These are phyloP conservation scores for Carex kokanica DNA, from an alignment of 176 grass and related monocot genomes.

Conservation along the genomic window DNA sequence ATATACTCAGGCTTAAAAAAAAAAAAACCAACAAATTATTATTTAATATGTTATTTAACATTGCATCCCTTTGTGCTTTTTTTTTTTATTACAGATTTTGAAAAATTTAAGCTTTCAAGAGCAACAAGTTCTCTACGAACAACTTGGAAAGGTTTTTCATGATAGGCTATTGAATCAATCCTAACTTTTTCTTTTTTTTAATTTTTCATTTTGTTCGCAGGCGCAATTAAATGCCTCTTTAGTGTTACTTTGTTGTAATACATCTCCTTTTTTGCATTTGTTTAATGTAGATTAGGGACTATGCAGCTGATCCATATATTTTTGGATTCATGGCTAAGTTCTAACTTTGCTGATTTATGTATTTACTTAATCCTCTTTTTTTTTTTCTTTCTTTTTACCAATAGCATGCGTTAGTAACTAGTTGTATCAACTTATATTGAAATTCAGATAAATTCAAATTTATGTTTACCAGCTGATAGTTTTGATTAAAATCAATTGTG, in stretches of 20 bases:
- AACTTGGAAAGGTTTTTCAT: conserved; percentile 49
- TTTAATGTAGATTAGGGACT: conserved; percentile 29
- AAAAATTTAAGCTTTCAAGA: conserved; percentile 63
- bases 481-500: background rate
- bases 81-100: conserved; percentile 47
- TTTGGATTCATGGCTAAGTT: conserved; percentile 26
- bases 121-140: conserved; percentile 63
- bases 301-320: conserved; percentile 24
- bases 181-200: background rate
- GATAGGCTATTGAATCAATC: conserved; percentile 8
- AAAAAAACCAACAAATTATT: background rate
- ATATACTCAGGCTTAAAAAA: background rate
- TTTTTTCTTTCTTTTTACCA: background rate
- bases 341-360: background rate
- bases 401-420: background rate
- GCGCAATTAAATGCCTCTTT: background rate
- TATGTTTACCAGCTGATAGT: background rate
- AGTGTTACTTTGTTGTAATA: background rate
- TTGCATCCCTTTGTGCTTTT: background rate
- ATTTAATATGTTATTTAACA: background rate
- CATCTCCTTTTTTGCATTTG: conserved; percentile 22
- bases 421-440: background rate
- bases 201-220: background rate
- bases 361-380: background rate
- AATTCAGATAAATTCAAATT: background rate